phyloP scores from a whole-genome alignment of 768 basidiomycete genomes.

The Lactarius indigo region DNA sequence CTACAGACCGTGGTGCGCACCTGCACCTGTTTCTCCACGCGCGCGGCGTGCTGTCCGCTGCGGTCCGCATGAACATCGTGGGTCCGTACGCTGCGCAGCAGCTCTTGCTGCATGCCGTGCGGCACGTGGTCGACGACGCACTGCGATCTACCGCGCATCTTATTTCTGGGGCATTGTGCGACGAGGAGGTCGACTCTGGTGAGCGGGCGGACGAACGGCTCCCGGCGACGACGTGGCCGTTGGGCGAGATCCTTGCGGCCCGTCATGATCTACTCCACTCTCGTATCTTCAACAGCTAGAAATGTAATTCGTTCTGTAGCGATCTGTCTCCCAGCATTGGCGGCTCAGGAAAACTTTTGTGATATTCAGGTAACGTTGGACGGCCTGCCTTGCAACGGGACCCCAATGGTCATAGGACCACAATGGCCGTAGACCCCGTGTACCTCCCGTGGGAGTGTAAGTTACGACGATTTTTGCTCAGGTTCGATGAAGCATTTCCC shows the following conservation, averaged over 20 bases:
- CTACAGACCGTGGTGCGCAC: constrained; percentile 73
- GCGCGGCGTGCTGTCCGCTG: constrained; percentile 83
- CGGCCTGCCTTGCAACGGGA: background rate
- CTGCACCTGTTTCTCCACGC: constrained; percentile 93
- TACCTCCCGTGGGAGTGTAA: too few relatives aligned
- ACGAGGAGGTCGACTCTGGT: constrained; percentile 35
- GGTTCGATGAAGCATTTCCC: too few relatives aligned
- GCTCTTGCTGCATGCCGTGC: constrained; percentile 68
- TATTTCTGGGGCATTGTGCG: constrained; percentile 22
- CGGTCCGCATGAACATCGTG: constrained; percentile 85
- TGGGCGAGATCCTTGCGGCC: constrained; percentile 87
- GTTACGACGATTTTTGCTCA: too few relatives aligned
- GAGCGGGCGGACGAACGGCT: constrained; percentile 12
- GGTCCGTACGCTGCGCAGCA: constrained; percentile 94
- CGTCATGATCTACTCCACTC: constrained; percentile 96
- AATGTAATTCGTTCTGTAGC: constrained; percentile 11
- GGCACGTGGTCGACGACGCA: constrained; percentile 60
- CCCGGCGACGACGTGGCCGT: constrained; percentile 91
- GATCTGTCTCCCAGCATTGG: background rate
- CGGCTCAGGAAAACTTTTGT: background rate
- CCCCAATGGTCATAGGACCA: too few relatives aligned
- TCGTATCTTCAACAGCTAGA: constrained; percentile 87
- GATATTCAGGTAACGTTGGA: background rate
- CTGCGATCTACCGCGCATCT: constrained; percentile 28
- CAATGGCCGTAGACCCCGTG: too few relatives aligned